A percentile compares a stretch with the other conserved stretches of the same genome.
These are phyloP conservation scores for Fusarium denticulatum DNA, from an alignment of 2,329 filamentous ascomycete genomes.

Conservation along the genomic window DNA sequence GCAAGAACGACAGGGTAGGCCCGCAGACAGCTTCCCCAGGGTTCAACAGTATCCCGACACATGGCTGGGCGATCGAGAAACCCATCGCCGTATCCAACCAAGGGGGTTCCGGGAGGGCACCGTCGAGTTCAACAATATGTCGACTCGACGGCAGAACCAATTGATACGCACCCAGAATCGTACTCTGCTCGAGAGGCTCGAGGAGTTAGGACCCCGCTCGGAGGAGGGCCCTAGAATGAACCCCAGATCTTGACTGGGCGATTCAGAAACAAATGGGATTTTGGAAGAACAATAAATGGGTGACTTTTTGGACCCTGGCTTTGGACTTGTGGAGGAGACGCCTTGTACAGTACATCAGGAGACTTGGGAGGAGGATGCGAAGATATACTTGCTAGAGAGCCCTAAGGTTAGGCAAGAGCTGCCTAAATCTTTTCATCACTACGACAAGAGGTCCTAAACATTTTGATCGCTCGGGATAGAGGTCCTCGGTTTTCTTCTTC, in stretches of 20 bases:
- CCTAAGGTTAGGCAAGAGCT: neutral
- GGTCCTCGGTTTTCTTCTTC: neutral
- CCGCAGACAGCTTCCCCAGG: too few species aligned
- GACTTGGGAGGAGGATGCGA: neutral
- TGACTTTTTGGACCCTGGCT: neutral
- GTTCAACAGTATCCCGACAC: neutral
- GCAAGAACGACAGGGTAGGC: too few species aligned
- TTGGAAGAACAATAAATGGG: neutral
- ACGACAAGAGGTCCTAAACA: too few species aligned
- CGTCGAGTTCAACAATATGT: conserved; percentile 1
- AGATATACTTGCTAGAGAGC: neutral
- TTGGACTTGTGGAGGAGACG: neutral
- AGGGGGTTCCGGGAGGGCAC: conserved; percentile 17
- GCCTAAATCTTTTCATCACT: neutral
- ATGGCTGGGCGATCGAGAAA: neutral
- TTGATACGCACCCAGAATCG: neutral
- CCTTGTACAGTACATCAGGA: neutral
- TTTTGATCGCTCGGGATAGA: neutral
- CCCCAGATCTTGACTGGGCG: neutral
- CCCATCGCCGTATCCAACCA: neutral
- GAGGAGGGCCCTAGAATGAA: neutral
- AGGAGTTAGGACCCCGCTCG: neutral
- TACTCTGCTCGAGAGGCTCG: fast-evolving
- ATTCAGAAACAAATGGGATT: fast-evolving
- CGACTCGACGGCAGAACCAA: neutral